phyloP scores from a whole-genome alignment of 2,329 filamentous ascomycete genomes.

The Ascochyta clinopodiicola region DNA sequence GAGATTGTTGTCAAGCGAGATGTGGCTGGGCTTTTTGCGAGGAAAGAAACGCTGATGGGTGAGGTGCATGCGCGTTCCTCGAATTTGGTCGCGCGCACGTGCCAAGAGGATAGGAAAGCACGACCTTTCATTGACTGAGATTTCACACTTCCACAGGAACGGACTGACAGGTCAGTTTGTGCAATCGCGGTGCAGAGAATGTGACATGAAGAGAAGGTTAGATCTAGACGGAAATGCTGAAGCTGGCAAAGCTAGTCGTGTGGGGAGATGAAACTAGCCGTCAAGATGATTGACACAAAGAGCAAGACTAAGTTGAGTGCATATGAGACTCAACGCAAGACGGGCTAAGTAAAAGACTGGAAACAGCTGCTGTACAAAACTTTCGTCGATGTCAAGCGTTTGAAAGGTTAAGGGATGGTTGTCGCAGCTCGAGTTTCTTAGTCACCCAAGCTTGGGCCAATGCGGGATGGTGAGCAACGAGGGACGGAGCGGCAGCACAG shows the following conservation, averaged over 20 bases:
- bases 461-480: conserved; percentile 9
- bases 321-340: background rate
- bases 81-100: conserved; percentile 39
- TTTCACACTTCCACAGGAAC: background rate
- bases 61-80: conserved; percentile 25
- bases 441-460: conserved; percentile 27
- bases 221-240: background rate
- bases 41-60: conserved; percentile 23
- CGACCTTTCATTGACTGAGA: conserved; percentile 12
- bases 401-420: background rate
- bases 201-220: background rate
- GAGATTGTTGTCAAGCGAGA: background rate
- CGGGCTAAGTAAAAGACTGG: background rate
- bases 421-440: conserved; percentile 16
- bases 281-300: background rate
- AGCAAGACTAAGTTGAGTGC: conserved; percentile 14
- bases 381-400: background rate
- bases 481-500: conserved; percentile 18
- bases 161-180: conserved; percentile 2
- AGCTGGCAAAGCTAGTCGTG: conserved; percentile 24
- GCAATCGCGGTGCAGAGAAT: background rate
- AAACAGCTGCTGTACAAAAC: background rate
- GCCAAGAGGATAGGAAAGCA: conserved; percentile 27
- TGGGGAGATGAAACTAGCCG: background rate
- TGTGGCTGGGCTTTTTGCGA: conserved; percentile 6